A percentile compares a stretch with the other conserved stretches of the same genome.
phyloP scores from a whole-genome alignment of 768 basidiomycete species.

The Boletales sp. region DNA sequence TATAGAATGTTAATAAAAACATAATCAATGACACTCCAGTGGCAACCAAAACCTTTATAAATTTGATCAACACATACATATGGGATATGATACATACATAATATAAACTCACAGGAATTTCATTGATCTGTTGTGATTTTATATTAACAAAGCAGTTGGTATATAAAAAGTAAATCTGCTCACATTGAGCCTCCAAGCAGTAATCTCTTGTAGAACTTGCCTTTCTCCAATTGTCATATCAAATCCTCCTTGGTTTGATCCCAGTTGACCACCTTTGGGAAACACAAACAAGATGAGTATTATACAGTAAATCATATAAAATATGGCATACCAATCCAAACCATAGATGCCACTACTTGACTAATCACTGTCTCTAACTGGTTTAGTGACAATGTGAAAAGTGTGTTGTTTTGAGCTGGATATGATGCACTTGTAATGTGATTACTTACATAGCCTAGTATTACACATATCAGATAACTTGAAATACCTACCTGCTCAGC shows the following conservation, averaged over 20 bases:
- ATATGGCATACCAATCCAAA: slow-evolving; percentile 9
- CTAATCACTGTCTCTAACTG: slow-evolving; percentile 5
- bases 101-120: slow-evolving; percentile 8
- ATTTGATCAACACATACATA: neutral
- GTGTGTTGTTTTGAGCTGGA: neutral
- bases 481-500: neutral
- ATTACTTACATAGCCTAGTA: neutral
- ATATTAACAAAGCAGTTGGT: neutral
- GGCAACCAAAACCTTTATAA: slow-evolving; percentile 4
- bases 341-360: neutral
- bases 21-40: slow-evolving; percentile 5
- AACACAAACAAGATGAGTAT: no score
- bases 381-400: neutral
- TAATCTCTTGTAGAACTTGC: slow-evolving; percentile 5
- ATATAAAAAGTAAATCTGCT: neutral
- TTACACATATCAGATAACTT: no score
- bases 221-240: neutral
- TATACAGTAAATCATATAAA: no score
- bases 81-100: neutral
- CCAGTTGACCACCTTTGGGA: slow-evolving; percentile 10
- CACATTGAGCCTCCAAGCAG: slow-evolving; percentile 13
- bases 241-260: slow-evolving; percentile 6
- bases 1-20: neutral
- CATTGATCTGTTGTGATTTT: slow-evolving; percentile 7
- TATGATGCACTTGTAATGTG: neutral